Evolutionary conservation across 2,329 filamentous ascomycete genomes (phyloP).

Genomic region (Ceratocystiopsis minuta): DNA sequence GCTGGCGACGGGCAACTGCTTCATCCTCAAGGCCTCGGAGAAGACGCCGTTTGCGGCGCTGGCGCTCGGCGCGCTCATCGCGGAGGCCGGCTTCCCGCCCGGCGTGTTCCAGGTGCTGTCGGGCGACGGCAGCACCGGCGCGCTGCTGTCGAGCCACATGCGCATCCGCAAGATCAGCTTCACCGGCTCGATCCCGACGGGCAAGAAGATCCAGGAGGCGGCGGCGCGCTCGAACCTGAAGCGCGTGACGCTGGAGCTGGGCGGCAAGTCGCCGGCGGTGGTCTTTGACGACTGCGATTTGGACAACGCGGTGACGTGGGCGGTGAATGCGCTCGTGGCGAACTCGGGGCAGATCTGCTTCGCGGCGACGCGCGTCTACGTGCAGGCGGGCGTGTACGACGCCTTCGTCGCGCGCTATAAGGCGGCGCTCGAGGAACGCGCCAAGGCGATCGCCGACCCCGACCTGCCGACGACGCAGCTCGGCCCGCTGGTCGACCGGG

Average conservation of each 20-base stretch:
- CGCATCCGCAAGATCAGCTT: constrained; percentile 45
- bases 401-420: constrained; percentile 40
- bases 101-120: constrained; percentile 23
- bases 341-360: constrained; percentile 63
- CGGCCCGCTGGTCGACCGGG: constrained; percentile 9
- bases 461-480: constrained; percentile 9
- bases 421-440: not conserved
- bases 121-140: constrained; percentile 17
- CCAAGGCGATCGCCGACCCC: constrained; percentile 9
- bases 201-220: constrained; percentile 42
- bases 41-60: not conserved
- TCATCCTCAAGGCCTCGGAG: not conserved
- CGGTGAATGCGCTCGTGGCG: constrained; percentile 15
- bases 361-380: constrained; percentile 52
- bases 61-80: not conserved
- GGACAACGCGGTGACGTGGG: constrained; percentile 26
- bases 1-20: not conserved
- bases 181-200: constrained; percentile 47
- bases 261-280: constrained; percentile 45
- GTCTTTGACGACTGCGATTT: constrained; percentile 44
- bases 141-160: constrained; percentile 5
- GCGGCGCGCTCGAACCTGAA: constrained; percentile 43
- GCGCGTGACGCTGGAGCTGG: constrained; percentile 52
- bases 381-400: constrained; percentile 38
- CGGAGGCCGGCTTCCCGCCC: constrained; percentile 24